Percentiles rank a stretch among this genome's conserved stretches.
These are phyloP conservation scores for Blastobotrys indianensis DNA, from an alignment of 1,139 yeast genomes.

Conservation along the genomic window DNA sequence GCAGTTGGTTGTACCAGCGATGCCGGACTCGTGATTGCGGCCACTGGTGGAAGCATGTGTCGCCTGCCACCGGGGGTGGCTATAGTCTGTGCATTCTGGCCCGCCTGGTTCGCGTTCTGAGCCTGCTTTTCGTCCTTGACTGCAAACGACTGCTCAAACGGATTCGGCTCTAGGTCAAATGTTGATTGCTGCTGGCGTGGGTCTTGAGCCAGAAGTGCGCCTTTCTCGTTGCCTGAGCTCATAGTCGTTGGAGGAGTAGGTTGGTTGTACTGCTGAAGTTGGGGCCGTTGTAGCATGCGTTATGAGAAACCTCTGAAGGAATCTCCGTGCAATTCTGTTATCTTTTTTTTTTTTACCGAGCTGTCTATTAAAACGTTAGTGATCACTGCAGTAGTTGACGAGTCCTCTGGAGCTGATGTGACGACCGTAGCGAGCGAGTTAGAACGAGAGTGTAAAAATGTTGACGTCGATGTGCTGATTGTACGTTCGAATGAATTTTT, in stretches of 20 bases:
- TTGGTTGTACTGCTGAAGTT: not conserved
- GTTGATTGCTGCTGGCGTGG: slow-evolving; percentile 14
- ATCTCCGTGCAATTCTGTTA: too few species aligned
- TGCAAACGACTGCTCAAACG: slow-evolving; percentile 92
- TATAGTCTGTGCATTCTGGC: slow-evolving; percentile 16
- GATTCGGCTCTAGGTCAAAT: slow-evolving; percentile 86
- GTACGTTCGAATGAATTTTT: too few species aligned
- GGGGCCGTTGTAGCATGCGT: too few species aligned
- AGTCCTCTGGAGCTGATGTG: too few species aligned
- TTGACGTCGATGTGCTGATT: too few species aligned
- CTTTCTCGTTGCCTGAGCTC: not conserved
- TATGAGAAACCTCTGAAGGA: too few species aligned
- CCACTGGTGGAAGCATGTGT: slow-evolving; percentile 33
- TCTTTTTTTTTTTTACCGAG: too few species aligned
- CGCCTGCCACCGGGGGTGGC: slow-evolving; percentile 32
- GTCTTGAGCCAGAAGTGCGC: slow-evolving; percentile 2
- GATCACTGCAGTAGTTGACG: too few species aligned
- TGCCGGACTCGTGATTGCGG: slow-evolving; percentile 33
- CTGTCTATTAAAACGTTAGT: too few species aligned
- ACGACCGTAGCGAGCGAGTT: too few species aligned
- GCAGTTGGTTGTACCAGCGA: slow-evolving; percentile 24
- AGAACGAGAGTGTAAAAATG: too few species aligned
- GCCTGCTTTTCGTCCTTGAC: slow-evolving; percentile 34
- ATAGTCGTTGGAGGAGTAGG: slow-evolving; percentile 4
- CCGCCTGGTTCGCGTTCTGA: slow-evolving; percentile 20